Conservation (phyloP, 2,329 filamentous ascomycete genomes). For the Trichothecium sympodiale region DNA sequence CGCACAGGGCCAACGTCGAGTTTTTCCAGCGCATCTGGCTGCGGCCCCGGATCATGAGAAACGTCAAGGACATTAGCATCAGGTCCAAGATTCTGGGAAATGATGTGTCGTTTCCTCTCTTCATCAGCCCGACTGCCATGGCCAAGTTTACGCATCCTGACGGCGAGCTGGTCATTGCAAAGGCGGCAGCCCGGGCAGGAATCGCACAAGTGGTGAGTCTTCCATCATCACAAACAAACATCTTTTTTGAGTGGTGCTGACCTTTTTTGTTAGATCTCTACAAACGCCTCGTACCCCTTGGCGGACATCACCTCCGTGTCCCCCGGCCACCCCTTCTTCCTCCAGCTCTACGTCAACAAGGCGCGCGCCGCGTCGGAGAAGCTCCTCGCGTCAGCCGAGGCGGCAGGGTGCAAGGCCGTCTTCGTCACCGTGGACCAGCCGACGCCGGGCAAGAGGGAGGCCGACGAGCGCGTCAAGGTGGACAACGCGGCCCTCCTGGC, state of each 20-base stretch:
- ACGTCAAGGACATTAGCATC: conserved; percentile 38
- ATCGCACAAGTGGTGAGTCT: not conserved
- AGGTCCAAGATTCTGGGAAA: conserved; percentile 40
- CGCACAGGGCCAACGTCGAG: conserved; percentile 40
- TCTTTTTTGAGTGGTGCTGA: conserved; percentile 28
- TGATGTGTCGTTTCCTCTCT: conserved; percentile 39
- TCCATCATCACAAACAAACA: not conserved
- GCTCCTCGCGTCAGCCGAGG: conserved; percentile 33
- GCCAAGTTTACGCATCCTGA: conserved; percentile 47
- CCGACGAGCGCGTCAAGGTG: conserved; percentile 32
- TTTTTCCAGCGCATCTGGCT: conserved; percentile 43
- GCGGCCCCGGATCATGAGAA: conserved; percentile 41
- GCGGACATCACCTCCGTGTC: conserved; percentile 32
- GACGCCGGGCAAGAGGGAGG: conserved; percentile 43
- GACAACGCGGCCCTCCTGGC: conserved; percentile 27
- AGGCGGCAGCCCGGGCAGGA: conserved; percentile 23
- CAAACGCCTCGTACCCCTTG: conserved; percentile 46
- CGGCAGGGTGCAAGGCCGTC: conserved; percentile 37
- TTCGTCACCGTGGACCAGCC: conserved; percentile 50
- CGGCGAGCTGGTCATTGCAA: conserved; percentile 45
- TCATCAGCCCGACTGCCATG: conserved; percentile 50
- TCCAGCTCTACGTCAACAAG: conserved; percentile 53
- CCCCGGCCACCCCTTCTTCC: conserved; percentile 29
- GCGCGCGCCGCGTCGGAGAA: conserved; percentile 38
- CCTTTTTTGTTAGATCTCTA: conserved; percentile 47